Conservation (phyloP, 2,329 filamentous ascomycete species). For the Beauveria asiatica region DNA sequence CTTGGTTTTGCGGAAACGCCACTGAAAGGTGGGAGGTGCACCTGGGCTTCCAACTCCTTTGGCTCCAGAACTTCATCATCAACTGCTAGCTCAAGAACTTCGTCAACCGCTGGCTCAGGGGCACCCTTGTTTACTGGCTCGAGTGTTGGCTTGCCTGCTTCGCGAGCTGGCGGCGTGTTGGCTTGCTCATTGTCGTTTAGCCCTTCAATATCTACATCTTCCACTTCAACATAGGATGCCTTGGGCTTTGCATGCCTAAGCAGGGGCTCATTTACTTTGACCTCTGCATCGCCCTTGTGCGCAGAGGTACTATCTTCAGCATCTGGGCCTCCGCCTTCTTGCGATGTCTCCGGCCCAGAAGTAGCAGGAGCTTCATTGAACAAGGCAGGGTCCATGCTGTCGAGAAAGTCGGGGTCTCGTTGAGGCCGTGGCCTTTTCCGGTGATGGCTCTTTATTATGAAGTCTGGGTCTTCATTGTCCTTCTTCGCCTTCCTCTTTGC, state of each 20-base stretch:
- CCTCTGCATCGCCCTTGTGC: slow-evolving; percentile 14
- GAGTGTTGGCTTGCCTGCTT: neutral
- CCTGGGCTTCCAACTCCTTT: neutral
- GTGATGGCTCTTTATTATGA: slow-evolving; percentile 33
- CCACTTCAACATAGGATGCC: slow-evolving; percentile 41
- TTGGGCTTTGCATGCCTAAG: slow-evolving; percentile 45
- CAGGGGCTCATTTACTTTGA: slow-evolving; percentile 34
- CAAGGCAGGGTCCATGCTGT: slow-evolving; percentile 45
- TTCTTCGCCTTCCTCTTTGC: slow-evolving; percentile 44
- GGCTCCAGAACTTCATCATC: neutral
- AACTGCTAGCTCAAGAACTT: neutral
- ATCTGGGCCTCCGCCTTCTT: neutral
- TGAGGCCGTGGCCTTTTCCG: slow-evolving; percentile 29
- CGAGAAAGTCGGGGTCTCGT: slow-evolving; percentile 23
- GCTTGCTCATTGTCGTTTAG: neutral
- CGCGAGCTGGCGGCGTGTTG: neutral
- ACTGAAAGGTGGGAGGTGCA: neutral
- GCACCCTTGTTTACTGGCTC: neutral
- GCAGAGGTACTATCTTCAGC: slow-evolving; percentile 12
- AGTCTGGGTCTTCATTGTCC: slow-evolving; percentile 48
- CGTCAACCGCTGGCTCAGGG: neutral
- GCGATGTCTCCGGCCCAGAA: slow-evolving; percentile 15
- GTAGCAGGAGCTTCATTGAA: slow-evolving; percentile 24
- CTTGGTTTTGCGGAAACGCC: slow-evolving; percentile 9
- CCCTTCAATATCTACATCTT: slow-evolving; percentile 31